These are phyloP conservation scores for Gryganskiella cystojenkinii DNA, from an alignment of 192 early-diverging fungal species.

Conservation along the genomic window DNA sequence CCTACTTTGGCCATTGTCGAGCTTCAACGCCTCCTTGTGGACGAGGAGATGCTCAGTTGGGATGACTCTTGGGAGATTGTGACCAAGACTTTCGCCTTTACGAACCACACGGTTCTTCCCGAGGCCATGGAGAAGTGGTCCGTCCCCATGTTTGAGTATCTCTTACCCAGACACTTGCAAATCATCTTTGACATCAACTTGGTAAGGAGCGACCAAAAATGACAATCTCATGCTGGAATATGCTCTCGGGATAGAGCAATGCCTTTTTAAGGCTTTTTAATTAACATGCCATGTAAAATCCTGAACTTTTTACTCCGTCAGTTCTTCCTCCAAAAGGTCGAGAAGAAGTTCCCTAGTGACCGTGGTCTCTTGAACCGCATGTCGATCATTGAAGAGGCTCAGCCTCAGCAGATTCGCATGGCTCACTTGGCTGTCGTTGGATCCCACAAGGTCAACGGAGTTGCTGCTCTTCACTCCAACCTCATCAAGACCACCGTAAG, in stretches of 20 bases:
- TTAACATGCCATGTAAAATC: not conserved
- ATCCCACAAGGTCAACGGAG: constrained; percentile 97
- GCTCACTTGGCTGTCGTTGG: constrained; percentile 94
- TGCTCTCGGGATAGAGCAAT: too few relatives aligned
- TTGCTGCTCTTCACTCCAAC: constrained; percentile 88
- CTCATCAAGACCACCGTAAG: constrained; percentile 76
- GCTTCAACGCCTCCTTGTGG: constrained; percentile 92
- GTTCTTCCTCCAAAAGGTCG: constrained; percentile 96
- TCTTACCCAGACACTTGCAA: constrained; percentile 97
- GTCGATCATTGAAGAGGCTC: constrained; percentile 95
- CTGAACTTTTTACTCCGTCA: not conserved
- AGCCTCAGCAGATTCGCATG: constrained; percentile 97
- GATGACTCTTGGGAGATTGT: constrained; percentile 95
- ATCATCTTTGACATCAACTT: constrained; percentile 99
- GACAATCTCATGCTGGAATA: too few relatives aligned
- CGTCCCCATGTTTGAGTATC: constrained; percentile 91
- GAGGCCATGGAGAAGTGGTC: constrained; percentile 99
- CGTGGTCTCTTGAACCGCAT: constrained; percentile 86
- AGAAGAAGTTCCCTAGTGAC: constrained; percentile 86
- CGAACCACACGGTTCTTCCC: constrained; percentile 99
- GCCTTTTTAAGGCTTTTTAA: not conserved
- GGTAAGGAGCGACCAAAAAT: too few relatives aligned
- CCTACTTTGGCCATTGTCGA: constrained; percentile 95
- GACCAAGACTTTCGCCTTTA: constrained; percentile 94
- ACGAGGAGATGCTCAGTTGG: constrained; percentile 90